Percentiles rank a stretch among this genome's conserved stretches.
These are phyloP conservation scores for Ceriops zippeliana DNA, from an alignment of 345 rosid genomes.

Conservation along the genomic window DNA sequence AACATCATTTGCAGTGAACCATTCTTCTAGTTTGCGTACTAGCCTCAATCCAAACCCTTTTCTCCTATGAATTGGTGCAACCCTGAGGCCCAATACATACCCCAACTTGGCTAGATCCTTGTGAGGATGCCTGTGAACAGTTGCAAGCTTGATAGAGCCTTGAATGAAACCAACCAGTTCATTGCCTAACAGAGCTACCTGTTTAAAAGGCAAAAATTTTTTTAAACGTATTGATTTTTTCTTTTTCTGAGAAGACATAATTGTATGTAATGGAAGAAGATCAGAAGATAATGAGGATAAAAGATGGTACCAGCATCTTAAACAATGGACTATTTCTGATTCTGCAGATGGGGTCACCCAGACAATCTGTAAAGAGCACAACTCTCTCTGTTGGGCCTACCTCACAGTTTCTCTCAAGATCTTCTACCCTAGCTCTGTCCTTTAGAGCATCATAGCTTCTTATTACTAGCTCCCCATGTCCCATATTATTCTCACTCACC, in stretches of 20 bases:
- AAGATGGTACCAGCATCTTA: slow-evolving; percentile 63
- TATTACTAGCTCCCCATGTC: slow-evolving; percentile 32
- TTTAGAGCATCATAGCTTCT: slow-evolving; percentile 51
- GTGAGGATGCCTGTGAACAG: slow-evolving; percentile 31
- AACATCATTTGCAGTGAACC: slow-evolving; percentile 51
- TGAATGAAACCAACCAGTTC: slow-evolving; percentile 71
- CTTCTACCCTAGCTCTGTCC: slow-evolving; percentile 50
- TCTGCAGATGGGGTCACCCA: slow-evolving; percentile 90
- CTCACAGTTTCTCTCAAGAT: slow-evolving; percentile 66
- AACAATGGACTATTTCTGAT: slow-evolving; percentile 63
- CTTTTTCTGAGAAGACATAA: not conserved
- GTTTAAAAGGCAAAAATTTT: not conserved
- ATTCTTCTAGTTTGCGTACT: slow-evolving; percentile 59
- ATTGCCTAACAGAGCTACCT: slow-evolving; percentile 62
- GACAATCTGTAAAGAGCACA: slow-evolving; percentile 58
- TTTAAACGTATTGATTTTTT: not conserved
- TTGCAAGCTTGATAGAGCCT: slow-evolving; percentile 67
- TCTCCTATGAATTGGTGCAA: slow-evolving; percentile 53
- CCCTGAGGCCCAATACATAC: slow-evolving; percentile 63
- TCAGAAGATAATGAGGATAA: not conserved
- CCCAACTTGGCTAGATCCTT: slow-evolving; percentile 50
- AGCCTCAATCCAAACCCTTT: slow-evolving; percentile 53
- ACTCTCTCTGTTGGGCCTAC: slow-evolving; percentile 56
- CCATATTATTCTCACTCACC: slow-evolving; percentile 24
- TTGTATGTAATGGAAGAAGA: slow-evolving; percentile 4